These are phyloP conservation scores for Trichoderma lentiforme DNA, from an alignment of 2,329 filamentous ascomycete species.

Conservation along the genomic window DNA sequence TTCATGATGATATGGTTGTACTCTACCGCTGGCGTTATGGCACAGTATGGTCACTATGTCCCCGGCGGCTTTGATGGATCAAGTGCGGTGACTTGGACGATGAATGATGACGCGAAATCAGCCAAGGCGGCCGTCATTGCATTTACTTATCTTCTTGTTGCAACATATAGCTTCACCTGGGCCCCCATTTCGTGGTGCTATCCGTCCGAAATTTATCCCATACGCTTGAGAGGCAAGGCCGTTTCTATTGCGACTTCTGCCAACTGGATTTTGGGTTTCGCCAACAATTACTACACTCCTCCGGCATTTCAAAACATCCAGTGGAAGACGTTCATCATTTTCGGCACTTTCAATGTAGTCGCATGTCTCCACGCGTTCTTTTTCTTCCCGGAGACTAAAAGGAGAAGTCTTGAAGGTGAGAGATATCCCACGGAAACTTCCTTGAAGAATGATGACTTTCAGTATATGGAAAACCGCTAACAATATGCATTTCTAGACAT, in stretches of 20 bases:
- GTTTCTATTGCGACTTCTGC: neutral
- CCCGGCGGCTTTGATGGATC: neutral
- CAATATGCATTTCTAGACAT: neutral
- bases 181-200: neutral
- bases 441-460: neutral
- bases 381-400: neutral
- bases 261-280: conserved; percentile 27
- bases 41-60: neutral
- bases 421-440: neutral
- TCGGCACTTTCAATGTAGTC: neutral
- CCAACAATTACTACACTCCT: conserved; percentile 23
- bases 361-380: neutral
- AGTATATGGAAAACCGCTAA: neutral
- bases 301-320: neutral
- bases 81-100: neutral
- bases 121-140: conserved; percentile 3
- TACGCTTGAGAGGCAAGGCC: neutral
- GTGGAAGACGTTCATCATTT: neutral
- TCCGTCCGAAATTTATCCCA: neutral
- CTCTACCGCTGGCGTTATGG: neutral
- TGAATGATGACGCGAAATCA: neutral
- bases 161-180: neutral
- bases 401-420: neutral
- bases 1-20: conserved; percentile 6
- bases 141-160: conserved; percentile 4